Percentiles rank a stretch among this genome's conserved stretches.
Evolutionary conservation across 768 basidiomycete species (phyloP).

Genomic region (Auriscalpium microsporum): DNA sequence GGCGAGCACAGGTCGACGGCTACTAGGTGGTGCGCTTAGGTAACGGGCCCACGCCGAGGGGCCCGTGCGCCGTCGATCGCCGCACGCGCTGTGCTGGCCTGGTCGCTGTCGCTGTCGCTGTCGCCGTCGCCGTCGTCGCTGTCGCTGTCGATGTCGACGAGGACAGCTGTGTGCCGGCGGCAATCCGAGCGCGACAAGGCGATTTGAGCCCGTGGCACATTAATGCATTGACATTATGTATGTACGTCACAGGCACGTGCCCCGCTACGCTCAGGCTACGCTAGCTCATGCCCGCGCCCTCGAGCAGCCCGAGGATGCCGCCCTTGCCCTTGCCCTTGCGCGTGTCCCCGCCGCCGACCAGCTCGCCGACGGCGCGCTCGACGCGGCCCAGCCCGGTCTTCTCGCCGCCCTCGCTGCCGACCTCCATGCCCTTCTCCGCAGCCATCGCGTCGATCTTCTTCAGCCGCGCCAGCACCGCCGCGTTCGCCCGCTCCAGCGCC

Average conservation of each 20-base stretch:
- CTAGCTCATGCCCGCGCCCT: constrained; percentile 30
- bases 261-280: background rate
- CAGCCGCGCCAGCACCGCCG: constrained; percentile 43
- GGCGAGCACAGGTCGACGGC: background rate
- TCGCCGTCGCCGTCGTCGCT: background rate
- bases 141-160: background rate
- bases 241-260: background rate
- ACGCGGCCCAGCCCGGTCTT: constrained; percentile 38
- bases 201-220: background rate
- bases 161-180: background rate
- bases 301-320: constrained; percentile 40
- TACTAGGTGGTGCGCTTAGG: background rate
- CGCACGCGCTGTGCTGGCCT: too few relatives aligned
- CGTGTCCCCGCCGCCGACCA: constrained; percentile 4
- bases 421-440: constrained; percentile 31
- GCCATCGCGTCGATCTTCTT: constrained; percentile 42
- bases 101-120: too few relatives aligned
- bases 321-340: constrained; percentile 13
- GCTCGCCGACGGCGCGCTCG: constrained; percentile 36
- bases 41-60: background rate
- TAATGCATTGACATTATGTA: too few relatives aligned
- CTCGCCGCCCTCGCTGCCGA: constrained; percentile 34
- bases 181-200: background rate
- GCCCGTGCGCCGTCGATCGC: too few relatives aligned
- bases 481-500: constrained; percentile 39